Evolutionary conservation across 1,284 basidiomycete genomes (phyloP), one percentile per base, ranked within the genome.

Genomic region (Neotropicomus parvogracilis): DNA sequence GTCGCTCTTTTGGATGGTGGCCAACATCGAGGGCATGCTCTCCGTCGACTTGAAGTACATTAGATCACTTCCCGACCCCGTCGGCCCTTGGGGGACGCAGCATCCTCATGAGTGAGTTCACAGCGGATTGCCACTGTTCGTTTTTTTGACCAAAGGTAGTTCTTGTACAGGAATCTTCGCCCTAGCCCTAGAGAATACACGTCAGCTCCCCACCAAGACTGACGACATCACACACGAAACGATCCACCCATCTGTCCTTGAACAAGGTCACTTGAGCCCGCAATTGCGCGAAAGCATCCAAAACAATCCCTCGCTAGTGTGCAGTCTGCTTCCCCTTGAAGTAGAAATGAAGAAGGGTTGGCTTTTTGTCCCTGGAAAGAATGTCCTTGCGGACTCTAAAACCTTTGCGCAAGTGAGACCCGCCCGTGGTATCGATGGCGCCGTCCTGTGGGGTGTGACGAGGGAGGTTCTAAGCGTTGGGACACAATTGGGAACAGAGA

Each of bases 1-100:
- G 29, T 74, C 81, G 6, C 66, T 87, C 34, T 70, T 70, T 35
- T 87, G 85, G 85, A 85, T 88, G 80, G 73, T 74, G 44, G 75
- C 80, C 4, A 75, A 84, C 48, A 63, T 86, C 33, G 70, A 67
- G 32, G 71, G 77, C 44, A 74, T 79, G 3, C 61, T 87, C 31
- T 76, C 76, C 6, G 59, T 86, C 40, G 80, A 87, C 57, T 56
- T 72, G 33, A 58, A 68, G 11, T 86, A 87, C 56, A 54, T 85
- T 10, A 59, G 59, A 31, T 68, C 70, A 11, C 68, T 83, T 21
- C 67, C 74, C 1, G 64, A 72, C 11, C 82, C 85, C 1, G 72
- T 72, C 4, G 73, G 73, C 6, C 70, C 72, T 12, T 87, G 83
- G 82, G 85, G 84, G 16, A 60, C 69, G 36, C 81, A 80, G 50